phyloP scores from a whole-genome alignment of 75 land plant species.

The Sequoiadendron giganteum region DNA sequence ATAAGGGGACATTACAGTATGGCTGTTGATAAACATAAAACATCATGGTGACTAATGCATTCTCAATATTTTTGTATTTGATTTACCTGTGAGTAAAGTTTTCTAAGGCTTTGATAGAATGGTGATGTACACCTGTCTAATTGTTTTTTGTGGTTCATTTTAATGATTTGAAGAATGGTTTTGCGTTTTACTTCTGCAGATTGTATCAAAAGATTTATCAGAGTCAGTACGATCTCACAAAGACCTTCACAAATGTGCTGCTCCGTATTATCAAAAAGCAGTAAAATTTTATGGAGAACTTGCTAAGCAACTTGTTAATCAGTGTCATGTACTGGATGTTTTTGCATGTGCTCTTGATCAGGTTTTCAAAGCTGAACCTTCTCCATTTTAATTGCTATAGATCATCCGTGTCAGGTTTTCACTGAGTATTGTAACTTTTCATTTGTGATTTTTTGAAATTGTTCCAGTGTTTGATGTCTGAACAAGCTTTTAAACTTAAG shows the following conservation, averaged over 20 bases:
- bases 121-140: too few relatives aligned
- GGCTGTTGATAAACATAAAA: neutral
- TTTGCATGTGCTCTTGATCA: constrained; percentile 99
- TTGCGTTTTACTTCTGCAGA: constrained; percentile 37
- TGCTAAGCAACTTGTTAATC: constrained; percentile 92
- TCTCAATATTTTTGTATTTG: neutral
- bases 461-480: neutral
- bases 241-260: constrained; percentile 85
- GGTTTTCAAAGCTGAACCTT: constrained; percentile 35
- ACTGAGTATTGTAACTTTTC: neutral
- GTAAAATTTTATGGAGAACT: constrained; percentile 91
- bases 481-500: neutral
- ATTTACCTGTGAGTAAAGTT: neutral
- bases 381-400: constrained; percentile 8
- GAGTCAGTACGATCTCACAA: constrained; percentile 98
- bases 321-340: constrained; percentile 96
- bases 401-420: neutral
- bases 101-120: neutral
- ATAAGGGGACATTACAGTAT: too few relatives aligned
- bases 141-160: neutral
- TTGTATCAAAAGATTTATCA: constrained; percentile 87
- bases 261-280: constrained; percentile 81
- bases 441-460: neutral
- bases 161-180: neutral
- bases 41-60: neutral